Percentiles rank a stretch among this genome's conserved stretches.
Evolutionary conservation across 2,329 filamentous ascomycete species (phyloP).

Genomic region (Calcarisporium arbuscula): DNA sequence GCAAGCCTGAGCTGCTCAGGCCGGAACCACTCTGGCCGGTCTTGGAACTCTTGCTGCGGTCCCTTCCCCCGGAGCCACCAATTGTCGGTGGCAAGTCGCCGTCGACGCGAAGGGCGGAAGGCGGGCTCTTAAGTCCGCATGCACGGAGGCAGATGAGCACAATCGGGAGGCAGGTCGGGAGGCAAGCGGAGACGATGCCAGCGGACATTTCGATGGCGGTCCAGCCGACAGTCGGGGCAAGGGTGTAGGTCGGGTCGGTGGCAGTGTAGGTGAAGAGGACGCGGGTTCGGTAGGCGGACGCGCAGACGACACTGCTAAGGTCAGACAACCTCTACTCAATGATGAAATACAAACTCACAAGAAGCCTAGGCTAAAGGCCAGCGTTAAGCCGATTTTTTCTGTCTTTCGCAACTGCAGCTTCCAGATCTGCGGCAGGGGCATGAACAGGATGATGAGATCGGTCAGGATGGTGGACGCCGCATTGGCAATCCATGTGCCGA

Average conservation of each 20-base stretch:
- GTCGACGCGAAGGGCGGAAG: neutral
- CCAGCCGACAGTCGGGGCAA: conserved; percentile 40
- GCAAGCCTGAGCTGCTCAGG: too few species aligned
- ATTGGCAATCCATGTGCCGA: conserved; percentile 44
- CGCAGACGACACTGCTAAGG: conserved; percentile 35
- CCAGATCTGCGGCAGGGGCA: conserved; percentile 41
- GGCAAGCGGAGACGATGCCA: conserved; percentile 46
- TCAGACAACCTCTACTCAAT: neutral
- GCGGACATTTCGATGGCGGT: conserved; percentile 39
- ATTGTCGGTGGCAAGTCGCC: neutral
- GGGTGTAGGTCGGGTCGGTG: conserved; percentile 37
- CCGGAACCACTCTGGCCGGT: too few species aligned
- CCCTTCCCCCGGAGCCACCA: too few species aligned
- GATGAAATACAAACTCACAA: conserved; percentile 28
- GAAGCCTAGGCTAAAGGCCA: conserved; percentile 38
- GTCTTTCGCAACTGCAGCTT: conserved; percentile 31
- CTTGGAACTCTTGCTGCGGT: too few species aligned
- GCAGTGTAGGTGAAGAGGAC: conserved; percentile 38
- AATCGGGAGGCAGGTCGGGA: conserved; percentile 44
- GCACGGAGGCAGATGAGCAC: conserved; percentile 29
- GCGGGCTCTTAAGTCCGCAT: conserved; percentile 34
- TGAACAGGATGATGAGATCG: conserved; percentile 36
- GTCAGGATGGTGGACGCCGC: conserved; percentile 40
- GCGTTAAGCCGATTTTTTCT: conserved; percentile 37
- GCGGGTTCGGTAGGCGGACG: conserved; percentile 40